phyloP scores from a whole-genome alignment of 2,329 filamentous ascomycete species.

The Elsinoe perseae region DNA sequence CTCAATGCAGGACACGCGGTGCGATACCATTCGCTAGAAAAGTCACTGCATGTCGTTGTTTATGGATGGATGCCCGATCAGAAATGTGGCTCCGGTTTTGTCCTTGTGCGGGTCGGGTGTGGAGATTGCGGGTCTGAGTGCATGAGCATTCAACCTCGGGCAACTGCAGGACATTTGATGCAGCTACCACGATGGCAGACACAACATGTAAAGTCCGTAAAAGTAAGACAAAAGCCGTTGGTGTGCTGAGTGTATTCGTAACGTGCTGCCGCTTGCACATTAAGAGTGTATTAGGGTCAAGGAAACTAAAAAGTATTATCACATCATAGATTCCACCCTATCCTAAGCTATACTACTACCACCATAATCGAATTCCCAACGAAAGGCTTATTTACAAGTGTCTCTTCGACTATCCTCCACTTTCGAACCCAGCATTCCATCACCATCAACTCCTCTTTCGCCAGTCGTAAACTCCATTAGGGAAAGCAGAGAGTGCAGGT shows the following conservation, averaged over 20 bases:
- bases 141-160: no score
- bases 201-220: no score
- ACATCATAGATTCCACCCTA: constrained; percentile 8
- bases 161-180: no score
- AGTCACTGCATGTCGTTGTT: not conserved
- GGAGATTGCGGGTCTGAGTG: not conserved
- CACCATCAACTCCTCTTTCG: not conserved
- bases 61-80: constrained; percentile 10
- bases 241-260: no score
- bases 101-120: not conserved
- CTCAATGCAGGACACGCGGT: constrained; percentile 8
- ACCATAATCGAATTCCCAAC: constrained; percentile 2
- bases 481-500: not conserved
- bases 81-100: constrained; percentile 9
- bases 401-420: not conserved
- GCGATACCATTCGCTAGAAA: constrained; percentile 7
- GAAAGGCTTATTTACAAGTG: constrained; percentile 13
- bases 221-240: no score
- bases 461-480: constrained; percentile 5
- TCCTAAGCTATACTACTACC: constrained; percentile 12
- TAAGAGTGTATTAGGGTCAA: no score
- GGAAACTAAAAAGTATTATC: not conserved
- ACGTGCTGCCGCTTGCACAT: no score
- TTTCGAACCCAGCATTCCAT: no score
- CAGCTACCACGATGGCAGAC: no score